A percentile compares a stretch with the other conserved stretches of the same genome.
phyloP scores from a whole-genome alignment of 1,284 basidiomycete genomes.

The Takashimella tepidaria region DNA sequence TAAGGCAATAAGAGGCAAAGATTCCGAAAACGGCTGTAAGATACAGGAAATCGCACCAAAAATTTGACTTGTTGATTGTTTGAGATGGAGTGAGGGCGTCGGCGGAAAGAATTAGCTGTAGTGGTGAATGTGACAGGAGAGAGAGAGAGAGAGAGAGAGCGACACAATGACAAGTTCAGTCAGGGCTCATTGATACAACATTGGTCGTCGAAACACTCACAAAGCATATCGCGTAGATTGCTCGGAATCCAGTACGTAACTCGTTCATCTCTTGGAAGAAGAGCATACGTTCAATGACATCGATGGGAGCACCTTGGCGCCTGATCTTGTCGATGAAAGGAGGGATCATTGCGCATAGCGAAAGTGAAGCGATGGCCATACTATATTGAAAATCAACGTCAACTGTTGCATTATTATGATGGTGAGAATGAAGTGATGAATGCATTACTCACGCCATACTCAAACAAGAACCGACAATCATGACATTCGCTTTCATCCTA shows the following conservation, averaged over 20 bases:
- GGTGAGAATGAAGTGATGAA: too few species aligned
- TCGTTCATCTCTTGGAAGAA: conserved; percentile 33
- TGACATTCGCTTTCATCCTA: conserved; percentile 26
- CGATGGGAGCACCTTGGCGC: conserved; percentile 27
- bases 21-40: conserved; percentile 20
- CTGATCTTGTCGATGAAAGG: conserved; percentile 17
- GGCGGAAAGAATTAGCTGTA: conserved; percentile 20
- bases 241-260: conserved; percentile 24
- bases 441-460: conserved; percentile 22
- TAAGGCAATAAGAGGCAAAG: conserved; percentile 24
- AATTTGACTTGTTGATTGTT: conserved; percentile 20
- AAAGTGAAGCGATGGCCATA: conserved; percentile 19
- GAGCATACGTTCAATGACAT: conserved; percentile 30
- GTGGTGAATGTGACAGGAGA: background rate
- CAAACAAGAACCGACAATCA: conserved; percentile 23
- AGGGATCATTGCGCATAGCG: conserved; percentile 23
- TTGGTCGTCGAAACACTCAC: too few species aligned
- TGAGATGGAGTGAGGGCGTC: conserved; percentile 23
- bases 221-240: conserved; percentile 23
- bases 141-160: too few species aligned
- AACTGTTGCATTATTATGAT: too few species aligned
- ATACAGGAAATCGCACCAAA: conserved; percentile 25
- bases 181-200: too few species aligned
- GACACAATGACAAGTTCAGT: background rate
- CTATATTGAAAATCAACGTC: too few species aligned